Evolutionary conservation across 176 grass and related monocot genomes (phyloP), one percentile per base, ranked within the genome.

Genomic region (Panicum miliaceum): DNA sequence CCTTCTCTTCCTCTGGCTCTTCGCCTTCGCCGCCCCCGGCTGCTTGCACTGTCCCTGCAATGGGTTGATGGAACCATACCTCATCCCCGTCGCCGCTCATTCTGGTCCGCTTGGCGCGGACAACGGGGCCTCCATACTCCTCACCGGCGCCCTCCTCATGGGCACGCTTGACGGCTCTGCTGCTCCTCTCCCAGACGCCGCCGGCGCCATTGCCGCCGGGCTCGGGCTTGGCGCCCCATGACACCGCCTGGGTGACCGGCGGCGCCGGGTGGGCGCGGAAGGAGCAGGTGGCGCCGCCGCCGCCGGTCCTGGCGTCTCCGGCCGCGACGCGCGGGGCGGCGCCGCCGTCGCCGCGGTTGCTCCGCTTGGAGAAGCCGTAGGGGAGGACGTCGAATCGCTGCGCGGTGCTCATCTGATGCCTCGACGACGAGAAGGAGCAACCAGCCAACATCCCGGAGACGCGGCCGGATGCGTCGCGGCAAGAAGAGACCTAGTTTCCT

Each of bases 361-460:
- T 51, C 46, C 91, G 78, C 80, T 90, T 93, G 65, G 96, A 90
- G 89, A 98, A 98, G 78, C 91, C 89, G 74, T 89, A 93, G 29
- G 89, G 93, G 68, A 94, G 91, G 71, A 87, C 38, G 80, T 97
- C 89, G 48, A 97, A 87, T 43, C 93, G 89, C 74, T 94, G 93
- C 19, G 90, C 68, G 46, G 88, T 99, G 84, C 96, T 89, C 93
- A 99, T 99, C 87, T 90, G 91, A 90, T 96, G 91, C 85, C 90
- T 91, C 73, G 92, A 89, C 67, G 89, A 89, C 81, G 89, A 94
- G 51, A 91, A 86, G 62, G 92, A 87, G 92, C 90, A 99, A 81
- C 93, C 96, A 79, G 93, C 96, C 96, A 99, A 99, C 96, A 99
- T 98, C 87, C 89, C 84, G 64, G 80, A 79, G 79, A 81, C 76